Evolutionary conservation across 257 asterid genomes (phyloP), one percentile per base, ranked within the genome.

Genomic region (Fraxinus cuspidata): DNA sequence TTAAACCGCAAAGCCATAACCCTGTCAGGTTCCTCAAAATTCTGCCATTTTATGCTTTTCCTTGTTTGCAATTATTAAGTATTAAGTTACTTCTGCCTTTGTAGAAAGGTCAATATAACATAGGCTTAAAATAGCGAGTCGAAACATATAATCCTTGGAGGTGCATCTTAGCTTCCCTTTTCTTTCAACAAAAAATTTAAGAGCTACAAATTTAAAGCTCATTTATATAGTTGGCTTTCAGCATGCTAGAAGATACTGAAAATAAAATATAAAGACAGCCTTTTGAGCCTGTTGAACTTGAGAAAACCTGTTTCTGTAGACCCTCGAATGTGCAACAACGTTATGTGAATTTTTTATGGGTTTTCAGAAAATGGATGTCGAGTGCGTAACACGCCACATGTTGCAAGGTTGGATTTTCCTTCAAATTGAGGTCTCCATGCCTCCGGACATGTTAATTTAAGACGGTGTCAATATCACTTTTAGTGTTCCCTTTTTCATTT

Each of bases 381-480:
- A 89, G 83, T 86, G 85, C 44, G 87, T 93, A 58, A 92, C 96
- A 16, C 97, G 87, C 47, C 99, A 93, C 85, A 69, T 93, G 21
- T 83, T 92, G 87, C 96, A 92, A 83, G 97, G 99, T 25, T 86
- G 90, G 79, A 83, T 87, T 64, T 83, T 88, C 74, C 97, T 96
- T 58, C 94, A 89, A 85, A 87, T 96, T 66, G 97, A 96, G 83
- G 94, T 93, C 78, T 85, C 97, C 42, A 93, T 96, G 99, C 92
- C 96, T 16, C 85, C 86, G 1, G 87, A 89, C 82, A 85, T 83
- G 19, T 80, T 85, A 49, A 84, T 90, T 98, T 93, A 82, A 64
- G 68, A 23, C 32, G 0, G 10, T 67, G 38, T 5, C 69, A 49
- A 16, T n/a, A 3, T 40, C 10, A 5, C 16, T 70, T 35, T 5